Base-by-base conservation (phyloP, 106 monocot species). In the Cymbidium sinense region DNA sequence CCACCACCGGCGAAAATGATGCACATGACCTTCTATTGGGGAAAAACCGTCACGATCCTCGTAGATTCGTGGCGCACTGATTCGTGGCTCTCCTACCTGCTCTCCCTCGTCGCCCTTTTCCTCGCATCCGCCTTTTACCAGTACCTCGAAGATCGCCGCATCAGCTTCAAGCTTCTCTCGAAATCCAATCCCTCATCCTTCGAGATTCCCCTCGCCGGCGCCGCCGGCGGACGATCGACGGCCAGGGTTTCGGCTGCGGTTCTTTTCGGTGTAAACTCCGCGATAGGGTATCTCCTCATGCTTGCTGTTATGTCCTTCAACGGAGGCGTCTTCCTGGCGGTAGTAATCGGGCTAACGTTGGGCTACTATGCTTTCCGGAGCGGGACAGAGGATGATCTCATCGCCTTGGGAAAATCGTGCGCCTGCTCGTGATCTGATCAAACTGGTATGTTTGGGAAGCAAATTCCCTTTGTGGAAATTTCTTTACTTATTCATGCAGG, bases 11-110 rank as follows among this genome's bases (percentile, higher is more conserved):
- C 58, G 47, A 88, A 76, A 83, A 96, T 96, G 96, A 96, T 96
- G 96, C 94, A 96, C 91, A 94, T 91, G 91, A 94, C 94, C 81
- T 96, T 96, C 87, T 96, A 96, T 85, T 96, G 96, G 96, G 93
- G 96, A 50, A 89, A 79, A 79, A 82, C 43, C 30, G 94, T 90
- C 15, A 94, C 94, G 17, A 83, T 96, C 55, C 96, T 96, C 70
- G 83, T 96, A 84, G 91, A 96, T 84, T 79, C 81, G 10, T 96
- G 96, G 94, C 77, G 79, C 36, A 87, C 91, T 29, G 30, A 70
- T 28, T 80, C 96, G 8, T 96, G 96, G 96, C 37, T 55, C 8
- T 70, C 81, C 31, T 96, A 94, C 81, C 35, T 50, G 71, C 83
- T 91, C 81, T 78, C 85, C 72, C 94, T 96, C 85, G 17, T 92